Conservation (phyloP, 2,329 filamentous ascomycete species). For the Balansia obtecta region DNA sequence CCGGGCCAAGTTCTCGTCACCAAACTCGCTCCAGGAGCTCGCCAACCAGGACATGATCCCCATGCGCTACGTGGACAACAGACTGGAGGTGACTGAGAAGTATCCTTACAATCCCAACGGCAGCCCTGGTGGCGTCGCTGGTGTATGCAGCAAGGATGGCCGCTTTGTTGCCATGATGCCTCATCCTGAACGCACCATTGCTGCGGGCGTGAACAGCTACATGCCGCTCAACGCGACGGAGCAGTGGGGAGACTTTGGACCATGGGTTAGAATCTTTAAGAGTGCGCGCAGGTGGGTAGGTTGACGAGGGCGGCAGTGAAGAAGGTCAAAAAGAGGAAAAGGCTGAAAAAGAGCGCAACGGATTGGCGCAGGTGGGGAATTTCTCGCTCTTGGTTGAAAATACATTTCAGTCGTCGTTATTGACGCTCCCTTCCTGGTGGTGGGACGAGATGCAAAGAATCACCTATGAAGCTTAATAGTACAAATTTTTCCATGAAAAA, state of each 20-base stretch:
- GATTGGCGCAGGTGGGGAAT: too few relatives aligned
- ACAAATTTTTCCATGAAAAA: too few relatives aligned
- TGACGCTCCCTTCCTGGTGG: too few relatives aligned
- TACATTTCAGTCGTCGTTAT: too few relatives aligned
- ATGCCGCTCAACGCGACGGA: slow-evolving; percentile 44
- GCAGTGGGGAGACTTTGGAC: slow-evolving; percentile 69
- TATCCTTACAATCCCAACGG: slow-evolving; percentile 89
- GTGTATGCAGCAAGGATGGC: slow-evolving; percentile 64
- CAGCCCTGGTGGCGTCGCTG: slow-evolving; percentile 68
- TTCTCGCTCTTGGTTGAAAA: too few relatives aligned
- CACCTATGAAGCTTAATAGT: too few relatives aligned
- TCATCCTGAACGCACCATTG: slow-evolving; percentile 79
- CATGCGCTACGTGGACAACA: slow-evolving; percentile 78
- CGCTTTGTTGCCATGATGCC: slow-evolving; percentile 85
- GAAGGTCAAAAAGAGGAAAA: too few relatives aligned
- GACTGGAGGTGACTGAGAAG: slow-evolving; percentile 55
- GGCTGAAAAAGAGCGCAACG: too few relatives aligned
- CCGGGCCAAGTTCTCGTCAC: slow-evolving; percentile 56
- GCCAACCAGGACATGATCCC: slow-evolving; percentile 58
- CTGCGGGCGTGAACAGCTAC: slow-evolving; percentile 69
- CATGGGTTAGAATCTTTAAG: slow-evolving; percentile 78
- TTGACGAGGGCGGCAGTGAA: slow-evolving; percentile 14
- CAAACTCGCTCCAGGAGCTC: slow-evolving; percentile 39
- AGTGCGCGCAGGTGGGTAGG: slow-evolving; percentile 84
- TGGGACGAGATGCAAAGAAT: too few relatives aligned